Evolutionary conservation across 176 grass and related monocot genomes (phyloP).

Genomic region (Musa itinerans): DNA sequence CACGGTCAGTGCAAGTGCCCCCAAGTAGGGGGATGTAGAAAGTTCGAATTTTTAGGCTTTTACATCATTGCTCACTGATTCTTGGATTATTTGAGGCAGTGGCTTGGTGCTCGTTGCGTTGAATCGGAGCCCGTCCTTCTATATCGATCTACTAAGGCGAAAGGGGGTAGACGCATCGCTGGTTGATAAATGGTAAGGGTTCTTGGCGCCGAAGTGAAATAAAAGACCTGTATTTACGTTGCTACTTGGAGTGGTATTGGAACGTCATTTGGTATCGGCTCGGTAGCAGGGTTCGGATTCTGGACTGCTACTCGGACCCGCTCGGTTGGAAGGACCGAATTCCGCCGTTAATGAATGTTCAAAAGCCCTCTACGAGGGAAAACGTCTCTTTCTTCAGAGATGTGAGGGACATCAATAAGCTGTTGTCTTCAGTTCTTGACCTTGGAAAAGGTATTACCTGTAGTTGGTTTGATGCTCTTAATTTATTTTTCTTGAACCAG

Average conservation of each 20-base stretch:
- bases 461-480: conserved; percentile 1
- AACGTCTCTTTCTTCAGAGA: conserved; percentile 37
- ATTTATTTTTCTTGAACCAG: conserved; percentile 6
- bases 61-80: not conserved
- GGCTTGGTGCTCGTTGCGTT: conserved; percentile 63
- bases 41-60: not conserved
- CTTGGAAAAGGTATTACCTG: conserved; percentile 45
- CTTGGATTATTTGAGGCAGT: conserved; percentile 23
- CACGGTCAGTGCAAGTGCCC: conserved; percentile 25
- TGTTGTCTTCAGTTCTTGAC: conserved; percentile 40
- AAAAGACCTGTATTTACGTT: not conserved
- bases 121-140: conserved; percentile 50
- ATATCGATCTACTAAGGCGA: conserved; percentile 35
- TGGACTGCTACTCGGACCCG: conserved; percentile 87
- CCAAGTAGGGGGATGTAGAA: not conserved
- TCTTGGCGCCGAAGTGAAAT: not conserved
- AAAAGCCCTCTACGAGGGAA: conserved; percentile 14
- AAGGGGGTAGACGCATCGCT: conserved; percentile 38
- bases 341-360: conserved; percentile 11
- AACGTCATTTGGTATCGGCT: not conserved
- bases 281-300: conserved; percentile 41
- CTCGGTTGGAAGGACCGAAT: conserved; percentile 68
- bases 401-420: conserved; percentile 49
- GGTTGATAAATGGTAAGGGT: conserved; percentile 40
- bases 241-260: not conserved